Conservation (phyloP, 352 stramenopile genomes). For the Phytopythium montanum region DNA sequence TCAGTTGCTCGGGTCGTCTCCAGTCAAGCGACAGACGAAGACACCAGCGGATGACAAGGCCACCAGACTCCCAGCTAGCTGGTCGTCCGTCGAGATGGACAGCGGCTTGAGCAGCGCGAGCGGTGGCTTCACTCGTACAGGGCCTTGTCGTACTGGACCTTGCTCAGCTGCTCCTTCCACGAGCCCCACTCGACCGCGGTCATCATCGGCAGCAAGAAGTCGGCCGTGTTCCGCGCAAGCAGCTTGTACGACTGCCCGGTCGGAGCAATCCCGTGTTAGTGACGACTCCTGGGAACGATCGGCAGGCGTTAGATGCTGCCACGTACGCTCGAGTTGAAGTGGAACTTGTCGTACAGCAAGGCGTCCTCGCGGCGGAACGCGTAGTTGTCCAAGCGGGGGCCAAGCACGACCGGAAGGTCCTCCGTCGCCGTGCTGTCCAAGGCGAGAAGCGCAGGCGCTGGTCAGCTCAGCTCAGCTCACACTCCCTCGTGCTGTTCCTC, state of each 20-base stretch:
- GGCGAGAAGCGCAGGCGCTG: background rate
- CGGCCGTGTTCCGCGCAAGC: conserved; percentile 67
- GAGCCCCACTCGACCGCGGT: conserved; percentile 80
- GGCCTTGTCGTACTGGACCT: conserved; percentile 72
- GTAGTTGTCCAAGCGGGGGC: conserved; percentile 70
- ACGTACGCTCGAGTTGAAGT: conserved; percentile 80
- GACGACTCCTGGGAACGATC: background rate
- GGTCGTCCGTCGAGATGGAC: background rate
- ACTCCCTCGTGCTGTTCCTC: background rate
- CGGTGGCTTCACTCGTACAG: conserved; percentile 58
- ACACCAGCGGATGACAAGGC: background rate
- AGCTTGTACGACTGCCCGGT: conserved; percentile 65
- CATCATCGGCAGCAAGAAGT: conserved; percentile 81
- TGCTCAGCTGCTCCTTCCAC: conserved; percentile 77
- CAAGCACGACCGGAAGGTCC: conserved; percentile 60
- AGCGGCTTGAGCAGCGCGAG: too few relatives aligned
- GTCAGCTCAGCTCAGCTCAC: too few relatives aligned
- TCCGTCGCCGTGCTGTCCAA: conserved; percentile 53
- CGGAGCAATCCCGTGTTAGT: background rate
- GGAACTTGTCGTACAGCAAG: conserved; percentile 67
- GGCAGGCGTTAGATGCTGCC: background rate
- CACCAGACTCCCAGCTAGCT: background rate
- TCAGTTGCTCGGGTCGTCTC: conserved; percentile 1
- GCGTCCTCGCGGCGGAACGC: conserved; percentile 57
- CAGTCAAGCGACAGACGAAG: background rate